A percentile compares a stretch with the other conserved stretches of the same genome.
Conservation (phyloP, 306 rosid species). For the Vigna trinervia region DNA sequence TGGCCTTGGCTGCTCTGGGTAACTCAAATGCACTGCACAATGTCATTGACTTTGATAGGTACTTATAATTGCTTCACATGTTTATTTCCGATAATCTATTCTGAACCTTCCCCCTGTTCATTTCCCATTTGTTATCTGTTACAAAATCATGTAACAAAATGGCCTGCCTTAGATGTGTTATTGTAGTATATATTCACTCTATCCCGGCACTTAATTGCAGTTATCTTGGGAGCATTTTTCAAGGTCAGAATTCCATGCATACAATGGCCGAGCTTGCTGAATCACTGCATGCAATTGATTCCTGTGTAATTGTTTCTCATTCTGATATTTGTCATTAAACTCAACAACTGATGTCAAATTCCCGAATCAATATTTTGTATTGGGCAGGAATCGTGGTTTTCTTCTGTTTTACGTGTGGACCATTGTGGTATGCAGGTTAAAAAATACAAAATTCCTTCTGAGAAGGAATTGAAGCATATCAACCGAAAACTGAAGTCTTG, state of each 20-base stretch:
- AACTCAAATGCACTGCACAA: slow-evolving; percentile 67
- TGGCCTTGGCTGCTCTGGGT: slow-evolving; percentile 84
- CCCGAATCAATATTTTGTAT: slow-evolving; percentile 33
- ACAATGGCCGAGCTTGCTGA: slow-evolving; percentile 69
- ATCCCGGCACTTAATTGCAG: slow-evolving; percentile 54
- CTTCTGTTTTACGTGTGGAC: slow-evolving; percentile 45
- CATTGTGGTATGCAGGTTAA: slow-evolving; percentile 60
- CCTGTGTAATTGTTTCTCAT: slow-evolving; percentile 64
- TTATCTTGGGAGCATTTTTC: slow-evolving; percentile 61
- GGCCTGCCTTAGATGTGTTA: slow-evolving; percentile 9
- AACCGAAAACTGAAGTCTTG: slow-evolving; percentile 85
- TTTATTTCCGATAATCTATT: slow-evolving; percentile 24
- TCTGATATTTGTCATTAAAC: slow-evolving; percentile 30
- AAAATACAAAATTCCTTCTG: slow-evolving; percentile 72
- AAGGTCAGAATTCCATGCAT: slow-evolving; percentile 63
- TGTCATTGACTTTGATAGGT: slow-evolving; percentile 82
- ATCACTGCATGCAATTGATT: slow-evolving; percentile 65
- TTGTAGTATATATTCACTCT: slow-evolving; percentile 37
- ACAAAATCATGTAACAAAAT: slow-evolving; percentile 10
- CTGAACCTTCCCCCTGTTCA: background rate
- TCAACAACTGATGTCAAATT: slow-evolving; percentile 22
- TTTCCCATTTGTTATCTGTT: slow-evolving; percentile 8
- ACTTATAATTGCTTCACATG: slow-evolving; percentile 6
- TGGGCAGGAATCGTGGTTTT: slow-evolving; percentile 36
- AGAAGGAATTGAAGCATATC: slow-evolving; percentile 89